Conservation (phyloP, 1,284 basidiomycete genomes). For the Naganishia cerealis region DNA sequence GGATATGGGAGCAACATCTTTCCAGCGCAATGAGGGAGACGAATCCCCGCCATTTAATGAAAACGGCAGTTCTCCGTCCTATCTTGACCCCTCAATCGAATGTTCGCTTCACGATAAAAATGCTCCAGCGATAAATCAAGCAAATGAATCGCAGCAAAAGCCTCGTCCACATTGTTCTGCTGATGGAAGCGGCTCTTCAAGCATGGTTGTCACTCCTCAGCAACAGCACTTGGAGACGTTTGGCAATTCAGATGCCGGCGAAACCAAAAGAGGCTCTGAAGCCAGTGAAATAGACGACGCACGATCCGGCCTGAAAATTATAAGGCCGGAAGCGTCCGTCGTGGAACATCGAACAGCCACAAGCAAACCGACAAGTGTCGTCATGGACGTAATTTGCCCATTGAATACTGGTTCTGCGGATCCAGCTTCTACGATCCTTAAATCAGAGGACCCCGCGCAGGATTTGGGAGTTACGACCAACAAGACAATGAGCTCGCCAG, state of each 20-base stretch:
- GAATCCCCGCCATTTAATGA: neutral
- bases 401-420: neutral
- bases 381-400: constrained; percentile 7
- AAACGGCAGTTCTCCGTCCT: neutral
- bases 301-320: neutral
- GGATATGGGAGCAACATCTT: neutral
- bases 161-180: neutral
- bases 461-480: neutral
- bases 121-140: neutral
- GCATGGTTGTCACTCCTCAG: constrained; percentile 6
- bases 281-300: neutral
- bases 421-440: neutral
- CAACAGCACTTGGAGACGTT: constrained; percentile 1
- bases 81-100: neutral
- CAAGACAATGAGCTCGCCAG: neutral
- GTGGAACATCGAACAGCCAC: neutral
- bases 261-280: neutral
- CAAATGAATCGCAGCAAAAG: neutral
- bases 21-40: neutral
- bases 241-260: neutral
- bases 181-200: constrained; percentile 13
- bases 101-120: neutral
- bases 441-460: neutral
- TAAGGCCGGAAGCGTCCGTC: neutral
- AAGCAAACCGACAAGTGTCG: neutral